Evolutionary conservation across 2,329 filamentous ascomycete genomes (phyloP), one percentile per base, ranked within the genome.

Genomic region (Lecanicillium sp.): DNA sequence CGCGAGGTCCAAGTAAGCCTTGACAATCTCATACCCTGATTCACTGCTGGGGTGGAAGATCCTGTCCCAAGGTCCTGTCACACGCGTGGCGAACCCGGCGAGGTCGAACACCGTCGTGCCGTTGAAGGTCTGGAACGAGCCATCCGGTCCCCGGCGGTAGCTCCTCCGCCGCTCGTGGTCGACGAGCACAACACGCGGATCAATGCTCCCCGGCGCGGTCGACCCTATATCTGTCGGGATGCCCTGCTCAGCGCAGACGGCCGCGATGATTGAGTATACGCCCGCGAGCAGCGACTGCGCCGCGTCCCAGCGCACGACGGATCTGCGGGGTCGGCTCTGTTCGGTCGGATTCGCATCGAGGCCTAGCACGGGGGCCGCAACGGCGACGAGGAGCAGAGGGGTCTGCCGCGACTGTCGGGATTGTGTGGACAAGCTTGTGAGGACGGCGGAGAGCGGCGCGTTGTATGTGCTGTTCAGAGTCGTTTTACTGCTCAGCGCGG

Each of bases 181-280:
- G 32, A 95, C 67, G 26, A 94, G 73, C 23, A 95, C 60, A 14
- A 95, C 69, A 4, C 89, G 80, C 1, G 80, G 75, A 65, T 96
- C 89, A 14, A 95, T 78, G 20, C 87, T 85, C 38, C 82, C 81
- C 0, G 80, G 79, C 12, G 68, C 71, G 35, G 62, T 60, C 5
- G 45, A 14, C 1, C 45, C 45, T 6, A 70, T 78, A 72, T 66
- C 87, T 62, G 65, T 87, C 68, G 64, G 84, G 68, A 69, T 74
- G 39, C 69, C 70, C 40, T 79, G 70, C 54, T 81, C 74, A 11
- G 83, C 79, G 53, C 85, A 88, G n/a, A 88, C 72, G 38, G 83
- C 70, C 27, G 84, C 84, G 48, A 93, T 71, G 42, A 96, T 75
- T 58, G 83, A 82, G 72, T 97, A 97, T 20, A 94, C 62, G 21